A percentile compares a stretch with the other conserved stretches of the same genome.
These are phyloP conservation scores for Amylocarpus encephaloides DNA, from an alignment of 2,329 filamentous ascomycete species.

Conservation along the genomic window DNA sequence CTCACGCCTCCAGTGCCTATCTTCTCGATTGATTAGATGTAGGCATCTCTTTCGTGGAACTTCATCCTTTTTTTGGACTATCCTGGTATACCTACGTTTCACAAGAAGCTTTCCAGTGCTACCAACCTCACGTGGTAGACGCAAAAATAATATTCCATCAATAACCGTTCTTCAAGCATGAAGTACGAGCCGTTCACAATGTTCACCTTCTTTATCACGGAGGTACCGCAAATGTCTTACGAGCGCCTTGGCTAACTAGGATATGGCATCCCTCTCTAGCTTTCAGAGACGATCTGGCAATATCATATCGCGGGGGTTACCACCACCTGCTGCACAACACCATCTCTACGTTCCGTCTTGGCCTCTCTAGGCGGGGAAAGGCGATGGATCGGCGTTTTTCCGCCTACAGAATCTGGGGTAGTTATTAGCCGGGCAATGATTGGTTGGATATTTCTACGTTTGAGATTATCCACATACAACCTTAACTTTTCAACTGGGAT, in stretches of 20 bases:
- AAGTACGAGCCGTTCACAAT: too few relatives aligned
- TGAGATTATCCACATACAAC: slow-evolving; percentile 3
- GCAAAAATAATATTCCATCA: background rate
- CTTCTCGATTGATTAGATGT: background rate
- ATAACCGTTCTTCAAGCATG: background rate
- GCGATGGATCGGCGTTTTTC: background rate
- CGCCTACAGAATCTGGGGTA: background rate
- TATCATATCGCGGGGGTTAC: background rate
- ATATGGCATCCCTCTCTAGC: background rate
- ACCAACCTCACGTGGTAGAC: background rate
- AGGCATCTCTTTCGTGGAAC: slow-evolving; percentile 1
- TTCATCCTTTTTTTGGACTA: background rate
- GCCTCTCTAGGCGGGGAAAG: background rate
- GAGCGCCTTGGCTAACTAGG: background rate
- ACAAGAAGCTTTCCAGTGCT: too few relatives aligned
- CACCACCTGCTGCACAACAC: background rate
- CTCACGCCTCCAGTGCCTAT: background rate
- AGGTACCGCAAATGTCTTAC: slow-evolving; percentile 1
- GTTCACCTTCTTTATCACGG: background rate
- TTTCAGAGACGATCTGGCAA: too few relatives aligned
- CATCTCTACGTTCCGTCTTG: slow-evolving; percentile 1
- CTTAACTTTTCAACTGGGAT: background rate
- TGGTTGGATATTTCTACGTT: slow-evolving; percentile 3
- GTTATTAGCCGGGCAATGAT: slow-evolving; percentile 2
- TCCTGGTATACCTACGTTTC: background rate